These are phyloP conservation scores for Aureobasidium sp. DNA, from an alignment of 2,329 filamentous ascomycete genomes.

Conservation along the genomic window DNA sequence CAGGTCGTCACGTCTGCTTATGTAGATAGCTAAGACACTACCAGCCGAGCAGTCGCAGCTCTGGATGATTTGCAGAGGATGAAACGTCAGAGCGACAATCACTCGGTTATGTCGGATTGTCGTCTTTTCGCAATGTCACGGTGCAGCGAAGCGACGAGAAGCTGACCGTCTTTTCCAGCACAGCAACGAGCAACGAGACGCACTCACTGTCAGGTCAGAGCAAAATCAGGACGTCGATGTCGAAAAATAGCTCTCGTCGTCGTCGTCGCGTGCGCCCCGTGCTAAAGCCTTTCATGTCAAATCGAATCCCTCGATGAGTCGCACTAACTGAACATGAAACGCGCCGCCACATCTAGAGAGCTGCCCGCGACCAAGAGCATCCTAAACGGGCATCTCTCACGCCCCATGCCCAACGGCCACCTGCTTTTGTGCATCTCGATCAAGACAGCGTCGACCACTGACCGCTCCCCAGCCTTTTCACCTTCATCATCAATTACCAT, in stretches of 20 bases:
- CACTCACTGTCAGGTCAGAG: not conserved
- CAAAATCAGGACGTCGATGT: not conserved
- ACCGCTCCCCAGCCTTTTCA: not conserved
- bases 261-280: slow-evolving; percentile 7
- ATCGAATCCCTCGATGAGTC: not conserved
- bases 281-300: not conserved
- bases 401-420: not conserved
- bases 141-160: not conserved
- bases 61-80: slow-evolving; percentile 7
- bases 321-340: slow-evolving; percentile 8
- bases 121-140: not conserved
- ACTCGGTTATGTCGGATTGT: slow-evolving; percentile 3
- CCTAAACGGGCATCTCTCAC: not conserved
- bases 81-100: slow-evolving; percentile 10
- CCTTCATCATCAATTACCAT: not conserved
- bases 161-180: not conserved
- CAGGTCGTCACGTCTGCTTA: not conserved
- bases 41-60: slow-evolving; percentile 7
- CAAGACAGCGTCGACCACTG: not conserved
- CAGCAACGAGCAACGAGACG: not conserved
- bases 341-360: not conserved
- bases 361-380: not conserved
- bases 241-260: slow-evolving; percentile 1
- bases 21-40: slow-evolving; percentile 7
- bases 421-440: not conserved